Base-by-base conservation (phyloP, 164 flowering plant species). In the Cinnamomum micranthum region DNA sequence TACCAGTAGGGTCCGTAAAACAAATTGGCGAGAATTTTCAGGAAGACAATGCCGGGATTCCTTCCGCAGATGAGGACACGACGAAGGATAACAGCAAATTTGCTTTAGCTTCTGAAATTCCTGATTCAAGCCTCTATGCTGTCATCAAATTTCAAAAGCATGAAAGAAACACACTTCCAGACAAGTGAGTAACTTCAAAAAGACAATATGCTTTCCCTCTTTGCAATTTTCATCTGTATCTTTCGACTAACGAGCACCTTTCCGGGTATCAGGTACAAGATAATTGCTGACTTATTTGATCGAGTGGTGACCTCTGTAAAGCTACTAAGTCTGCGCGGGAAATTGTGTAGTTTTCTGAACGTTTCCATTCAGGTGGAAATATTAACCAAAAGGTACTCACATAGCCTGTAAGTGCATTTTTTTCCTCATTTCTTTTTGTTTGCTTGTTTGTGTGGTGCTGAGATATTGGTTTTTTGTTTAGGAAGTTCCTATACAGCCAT, bases 251-350 rank as follows among this genome's bases (percentile, higher is more conserved):
- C 10, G 17, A 62, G 25, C n/a, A 27, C 63, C 58, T 31, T 75
- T 22, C 22, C 27, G 47, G 66, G 51, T 68, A 68, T 52, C 82
- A 87, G 89, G 69, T 85, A 82, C 80, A 75, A 68, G 75, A 75
- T 65, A 0, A 47, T 89, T 12, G 82, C 83, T 19, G 93, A 87
- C 68, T 71, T 88, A 55, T 88, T 90, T 79, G 81, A 85, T 78
- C 78, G 85, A 27, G 77, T 92, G 88, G 80, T 51, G 51, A 84
- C 82, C 74, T 88, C 97, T 22, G 31, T 88, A 84, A 87, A 88
- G 83, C 78, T 90, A 88, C 93, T 92, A 12, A 6, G 64, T 60
- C 75, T 90, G 58, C 74, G 79, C 2, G 86, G 87, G 64, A 86
- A 72, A 86, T 35, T 80, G 31, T 79, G 87, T 41, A 88, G 88